These are phyloP conservation scores for Leccinum subgranulosum DNA, from an alignment of 768 basidiomycete genomes.

Conservation along the genomic window DNA sequence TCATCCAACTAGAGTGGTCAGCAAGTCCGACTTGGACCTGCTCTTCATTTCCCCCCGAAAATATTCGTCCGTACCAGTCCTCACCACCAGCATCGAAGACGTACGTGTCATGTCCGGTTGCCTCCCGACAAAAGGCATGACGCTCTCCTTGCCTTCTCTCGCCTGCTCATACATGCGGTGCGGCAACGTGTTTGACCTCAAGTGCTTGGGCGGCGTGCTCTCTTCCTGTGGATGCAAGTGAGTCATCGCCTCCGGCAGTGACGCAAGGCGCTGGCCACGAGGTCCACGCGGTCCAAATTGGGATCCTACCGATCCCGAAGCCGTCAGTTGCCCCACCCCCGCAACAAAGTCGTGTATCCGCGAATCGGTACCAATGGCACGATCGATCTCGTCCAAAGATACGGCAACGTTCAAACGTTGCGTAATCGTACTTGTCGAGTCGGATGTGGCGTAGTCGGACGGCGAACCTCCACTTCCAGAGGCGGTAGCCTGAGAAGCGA, in stretches of 20 bases:
- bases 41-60: too few species aligned
- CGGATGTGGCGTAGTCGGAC: constrained; percentile 27
- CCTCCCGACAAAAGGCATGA: constrained; percentile 11
- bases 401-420: constrained; percentile 11
- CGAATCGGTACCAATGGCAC: constrained; percentile 18
- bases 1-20: too few species aligned
- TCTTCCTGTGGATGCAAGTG: constrained; percentile 4
- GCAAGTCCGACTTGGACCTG: too few species aligned
- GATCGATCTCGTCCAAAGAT: constrained; percentile 23
- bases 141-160: constrained; percentile 13
- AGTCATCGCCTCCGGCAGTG: constrained; percentile 28
- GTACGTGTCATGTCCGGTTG: too few species aligned
- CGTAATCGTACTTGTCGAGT: constrained; percentile 24
- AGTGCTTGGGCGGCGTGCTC: constrained; percentile 22
- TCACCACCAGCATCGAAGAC: too few species aligned
- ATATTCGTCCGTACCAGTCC: too few species aligned
- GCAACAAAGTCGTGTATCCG: constrained; percentile 26
- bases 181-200: constrained; percentile 35
- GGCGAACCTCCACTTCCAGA: constrained; percentile 16
- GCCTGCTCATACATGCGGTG: constrained; percentile 30
- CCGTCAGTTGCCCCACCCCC: constrained; percentile 13
- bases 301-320: constrained; percentile 3
- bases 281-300: constrained; percentile 17
- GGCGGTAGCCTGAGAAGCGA: constrained; percentile 6
- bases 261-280: constrained; percentile 19